These are phyloP conservation scores for Trichoderma harzianum DNA, from an alignment of 2,329 filamentous ascomycete genomes.

Conservation along the genomic window DNA sequence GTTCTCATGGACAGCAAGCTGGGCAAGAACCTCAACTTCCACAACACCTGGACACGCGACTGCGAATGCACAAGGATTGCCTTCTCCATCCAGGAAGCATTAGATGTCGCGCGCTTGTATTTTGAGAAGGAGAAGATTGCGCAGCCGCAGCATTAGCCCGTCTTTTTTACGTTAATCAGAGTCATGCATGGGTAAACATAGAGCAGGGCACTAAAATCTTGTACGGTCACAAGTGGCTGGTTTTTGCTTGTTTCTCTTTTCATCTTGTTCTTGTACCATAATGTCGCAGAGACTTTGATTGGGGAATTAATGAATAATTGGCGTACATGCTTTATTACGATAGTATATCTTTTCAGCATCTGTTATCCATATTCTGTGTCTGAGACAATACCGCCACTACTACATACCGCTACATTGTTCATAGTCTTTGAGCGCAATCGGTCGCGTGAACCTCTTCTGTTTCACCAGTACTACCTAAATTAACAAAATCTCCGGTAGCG, in stretches of 20 bases:
- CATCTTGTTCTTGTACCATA: background rate
- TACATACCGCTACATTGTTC: background rate
- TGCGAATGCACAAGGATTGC: slow-evolving; percentile 4
- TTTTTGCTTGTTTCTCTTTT: background rate
- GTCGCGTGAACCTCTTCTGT: background rate
- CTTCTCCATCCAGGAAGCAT: background rate
- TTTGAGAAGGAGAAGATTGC: background rate
- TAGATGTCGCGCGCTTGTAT: slow-evolving; percentile 9
- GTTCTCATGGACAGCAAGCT: slow-evolving; percentile 15
- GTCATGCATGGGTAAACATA: background rate
- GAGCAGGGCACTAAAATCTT: background rate
- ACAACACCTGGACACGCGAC: slow-evolving; percentile 11
- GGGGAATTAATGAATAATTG: background rate
- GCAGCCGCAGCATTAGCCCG: background rate
- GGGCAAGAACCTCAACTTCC: slow-evolving; percentile 12
- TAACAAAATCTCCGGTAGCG: background rate
- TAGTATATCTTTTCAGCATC: background rate
- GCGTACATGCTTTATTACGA: background rate
- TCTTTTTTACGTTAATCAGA: background rate
- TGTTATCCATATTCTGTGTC: background rate
- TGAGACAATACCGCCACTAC: background rate
- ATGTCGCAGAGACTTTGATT: background rate
- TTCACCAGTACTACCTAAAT: background rate
- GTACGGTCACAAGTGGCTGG: background rate
- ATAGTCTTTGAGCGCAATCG: background rate